Conservation (phyloP, 2,329 filamentous ascomycete species). For the Stemphylium beticola region DNA sequence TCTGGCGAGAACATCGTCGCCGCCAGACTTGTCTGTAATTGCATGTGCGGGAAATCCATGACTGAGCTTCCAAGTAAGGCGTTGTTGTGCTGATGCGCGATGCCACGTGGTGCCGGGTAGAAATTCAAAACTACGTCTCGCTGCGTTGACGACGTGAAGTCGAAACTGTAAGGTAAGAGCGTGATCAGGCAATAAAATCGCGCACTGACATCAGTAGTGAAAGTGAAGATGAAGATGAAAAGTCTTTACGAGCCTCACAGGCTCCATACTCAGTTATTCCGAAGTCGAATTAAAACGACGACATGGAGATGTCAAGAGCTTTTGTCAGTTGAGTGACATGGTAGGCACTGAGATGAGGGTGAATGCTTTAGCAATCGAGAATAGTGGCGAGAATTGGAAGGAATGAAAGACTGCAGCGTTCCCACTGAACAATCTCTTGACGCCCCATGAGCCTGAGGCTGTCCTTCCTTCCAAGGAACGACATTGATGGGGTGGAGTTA, state of each 20-base stretch:
- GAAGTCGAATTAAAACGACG: too few relatives aligned
- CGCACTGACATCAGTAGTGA: constrained; percentile 4
- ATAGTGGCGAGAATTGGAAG: too few relatives aligned
- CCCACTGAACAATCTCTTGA: too few relatives aligned
- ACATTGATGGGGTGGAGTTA: neutral
- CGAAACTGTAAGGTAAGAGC: neutral
- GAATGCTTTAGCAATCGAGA: too few relatives aligned
- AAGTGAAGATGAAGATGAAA: neutral
- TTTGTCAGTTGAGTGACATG: too few relatives aligned
- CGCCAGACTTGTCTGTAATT: constrained; percentile 4
- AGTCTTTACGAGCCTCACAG: neutral
- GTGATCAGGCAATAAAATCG: neutral
- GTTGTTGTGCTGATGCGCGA: neutral
- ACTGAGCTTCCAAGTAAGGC: neutral
- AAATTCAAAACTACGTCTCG: neutral
- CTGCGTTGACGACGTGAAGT: constrained; percentile 1
- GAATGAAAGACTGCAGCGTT: too few relatives aligned
- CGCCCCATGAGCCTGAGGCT: too few relatives aligned
- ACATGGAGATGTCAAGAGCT: too few relatives aligned
- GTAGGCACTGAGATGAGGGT: too few relatives aligned
- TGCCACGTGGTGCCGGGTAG: neutral
- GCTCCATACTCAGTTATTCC: neutral
- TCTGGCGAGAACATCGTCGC: constrained; percentile 7
- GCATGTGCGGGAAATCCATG: constrained; percentile 12
- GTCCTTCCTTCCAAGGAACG: too few relatives aligned